Evolutionary conservation across 73 alveolate species (phyloP), one percentile per base, ranked within the genome.

Genomic region (Stentor roeselii): DNA sequence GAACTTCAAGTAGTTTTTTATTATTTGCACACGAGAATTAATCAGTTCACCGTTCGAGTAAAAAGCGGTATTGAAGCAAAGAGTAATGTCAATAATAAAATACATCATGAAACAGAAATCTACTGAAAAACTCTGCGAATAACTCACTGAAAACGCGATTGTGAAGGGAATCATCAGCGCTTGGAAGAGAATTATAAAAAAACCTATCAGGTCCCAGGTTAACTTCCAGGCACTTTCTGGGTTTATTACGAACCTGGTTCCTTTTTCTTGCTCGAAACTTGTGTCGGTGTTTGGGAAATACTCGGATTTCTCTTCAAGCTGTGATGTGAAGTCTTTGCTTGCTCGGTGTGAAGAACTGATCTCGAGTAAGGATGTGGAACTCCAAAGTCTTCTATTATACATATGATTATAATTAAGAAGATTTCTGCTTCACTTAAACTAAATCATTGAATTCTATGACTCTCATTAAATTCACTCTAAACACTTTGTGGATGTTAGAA

Each of bases 91-190:
- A 30, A 76, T 30, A 14, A 87, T 21, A 78, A 87, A 90, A 59
- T 60, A 87, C 42, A 78, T 67, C 38, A 85, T 92, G 1, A 90
- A 83, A 1, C 84, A 11, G 3, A 78, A 36, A 35, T 90, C 95
- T 59, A 90, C 41, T 31, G 67, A 75, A 14, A 59, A 32, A 3
- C 80, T 40, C 3, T 89, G 91, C 3, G 3, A 80, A 0, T 89
- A 85, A 39, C 88, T 86, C 11, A 59, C 78, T 34, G 84, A 85
- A 60, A 91, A 91, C 30, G 90, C 83, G 1, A 91, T 60, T 39
- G 82, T 38, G 67, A 75, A 91, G 3, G 96, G 96, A 36, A 91
- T 91, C 37, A 74, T n/a, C 3, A 91, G 84, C 36, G 93, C 86
- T 40, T 91, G 85, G 75, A 76, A 83, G 11, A 91, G 61, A 38